Conservation (phyloP, 1,139 yeast species). For the Debaryomyces singareniensis region DNA sequence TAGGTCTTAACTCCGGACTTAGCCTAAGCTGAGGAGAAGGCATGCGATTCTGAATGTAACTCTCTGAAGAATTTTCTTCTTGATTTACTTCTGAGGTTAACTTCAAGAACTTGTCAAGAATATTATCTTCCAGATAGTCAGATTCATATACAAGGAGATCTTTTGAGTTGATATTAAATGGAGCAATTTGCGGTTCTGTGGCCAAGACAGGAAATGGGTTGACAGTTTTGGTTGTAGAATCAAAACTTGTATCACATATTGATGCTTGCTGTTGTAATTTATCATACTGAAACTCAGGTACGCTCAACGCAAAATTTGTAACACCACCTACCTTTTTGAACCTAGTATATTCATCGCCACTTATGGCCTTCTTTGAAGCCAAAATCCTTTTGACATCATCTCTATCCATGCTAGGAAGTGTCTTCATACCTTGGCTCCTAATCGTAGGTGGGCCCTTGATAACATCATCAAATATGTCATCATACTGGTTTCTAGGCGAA, state of each 20-base stretch:
- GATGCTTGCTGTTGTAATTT: conserved; percentile 37
- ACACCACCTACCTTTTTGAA: conserved; percentile 27
- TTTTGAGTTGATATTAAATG: conserved; percentile 14
- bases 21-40: background rate
- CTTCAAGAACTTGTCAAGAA: conserved; percentile 21
- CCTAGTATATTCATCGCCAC: conserved; percentile 37
- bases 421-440: conserved; percentile 34
- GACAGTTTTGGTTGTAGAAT: conserved; percentile 22
- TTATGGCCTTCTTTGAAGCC: conserved; percentile 32
- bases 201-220: conserved; percentile 28
- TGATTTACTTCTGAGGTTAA: conserved; percentile 27
- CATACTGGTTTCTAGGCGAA: conserved; percentile 33
- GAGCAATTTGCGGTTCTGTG: conserved; percentile 34
- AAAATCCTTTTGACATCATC: conserved; percentile 39
- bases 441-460: conserved; percentile 29
- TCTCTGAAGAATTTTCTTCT: conserved; percentile 5
- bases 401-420: conserved; percentile 44
- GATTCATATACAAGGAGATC: background rate
- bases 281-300: conserved; percentile 22
- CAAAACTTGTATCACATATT: conserved; percentile 28
- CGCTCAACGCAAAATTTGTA: conserved; percentile 25
- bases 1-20: background rate
- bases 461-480: conserved; percentile 38
- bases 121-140: conserved; percentile 8
- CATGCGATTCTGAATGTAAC: background rate